Conservation (phyloP, 352 stramenopile genomes). For the Pythium plurisporium region DNA sequence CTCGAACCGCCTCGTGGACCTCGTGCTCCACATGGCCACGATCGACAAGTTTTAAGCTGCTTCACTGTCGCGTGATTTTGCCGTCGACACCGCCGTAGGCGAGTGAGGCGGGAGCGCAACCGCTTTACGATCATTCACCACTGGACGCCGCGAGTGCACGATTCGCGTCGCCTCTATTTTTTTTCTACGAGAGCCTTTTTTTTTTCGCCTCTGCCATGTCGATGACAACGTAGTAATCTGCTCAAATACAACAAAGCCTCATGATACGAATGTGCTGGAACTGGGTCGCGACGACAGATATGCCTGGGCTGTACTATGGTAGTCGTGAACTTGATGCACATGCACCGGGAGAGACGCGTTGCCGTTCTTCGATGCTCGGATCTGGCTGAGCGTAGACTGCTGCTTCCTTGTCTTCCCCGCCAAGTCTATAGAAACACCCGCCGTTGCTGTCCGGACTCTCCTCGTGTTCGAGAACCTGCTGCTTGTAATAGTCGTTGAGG, state of each 20-base stretch:
- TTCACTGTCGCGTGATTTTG: background rate
- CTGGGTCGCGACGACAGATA: too few relatives aligned
- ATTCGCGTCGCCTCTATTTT: background rate
- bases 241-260: background rate
- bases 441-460: too few relatives aligned
- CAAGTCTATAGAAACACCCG: too few relatives aligned
- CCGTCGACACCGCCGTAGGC: background rate
- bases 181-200: background rate
- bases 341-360: too few relatives aligned
- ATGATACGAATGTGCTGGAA: background rate
- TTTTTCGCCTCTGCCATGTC: background rate
- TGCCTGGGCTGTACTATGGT: too few relatives aligned
- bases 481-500: too few relatives aligned
- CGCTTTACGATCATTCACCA: background rate
- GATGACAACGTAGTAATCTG: background rate
- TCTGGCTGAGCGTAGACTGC: too few relatives aligned
- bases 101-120: conserved; percentile 6
- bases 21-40: conserved; percentile 44
- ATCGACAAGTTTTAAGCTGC: conserved; percentile 42
- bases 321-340: too few relatives aligned
- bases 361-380: too few relatives aligned
- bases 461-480: too few relatives aligned
- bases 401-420: too few relatives aligned
- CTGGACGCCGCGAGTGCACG: too few relatives aligned
- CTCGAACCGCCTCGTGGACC: conserved; percentile 84